Conservation (phyloP, 306 rosid species). For the Senna tora region DNA sequence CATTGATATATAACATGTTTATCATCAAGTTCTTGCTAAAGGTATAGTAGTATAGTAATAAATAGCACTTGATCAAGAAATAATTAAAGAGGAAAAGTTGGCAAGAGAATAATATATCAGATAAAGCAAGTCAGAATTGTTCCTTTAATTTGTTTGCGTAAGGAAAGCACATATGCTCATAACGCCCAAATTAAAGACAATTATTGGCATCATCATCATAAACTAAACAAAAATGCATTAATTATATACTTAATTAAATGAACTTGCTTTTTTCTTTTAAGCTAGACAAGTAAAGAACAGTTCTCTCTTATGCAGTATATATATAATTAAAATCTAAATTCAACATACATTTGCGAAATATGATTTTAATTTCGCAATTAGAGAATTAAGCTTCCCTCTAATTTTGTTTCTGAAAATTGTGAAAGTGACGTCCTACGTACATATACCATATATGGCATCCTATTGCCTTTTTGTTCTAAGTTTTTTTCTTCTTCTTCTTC, state of each 20-base stretch:
- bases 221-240: background rate
- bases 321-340: background rate
- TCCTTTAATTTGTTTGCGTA: constrained; percentile 34
- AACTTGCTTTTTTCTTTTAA: constrained; percentile 6
- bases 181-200: background rate
- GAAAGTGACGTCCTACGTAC: constrained; percentile 27
- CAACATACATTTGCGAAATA: background rate
- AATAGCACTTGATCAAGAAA: background rate
- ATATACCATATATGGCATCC: constrained; percentile 23
- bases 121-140: constrained; percentile 35
- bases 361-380: background rate
- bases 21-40: background rate
- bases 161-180: constrained; percentile 63
- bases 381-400: background rate
- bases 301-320: background rate
- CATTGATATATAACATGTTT: background rate
- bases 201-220: background rate
- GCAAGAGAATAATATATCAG: constrained; percentile 38
- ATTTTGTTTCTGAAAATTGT: constrained; percentile 19
- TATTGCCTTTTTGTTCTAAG: constrained; percentile 32
- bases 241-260: constrained; percentile 13
- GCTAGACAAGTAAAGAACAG: constrained; percentile 25
- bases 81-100: no score
- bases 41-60: no score
- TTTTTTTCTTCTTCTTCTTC: constrained; percentile 18